Base-by-base conservation (phyloP, 2,329 filamentous ascomycete genomes). In the Bipolaris victoriae region DNA sequence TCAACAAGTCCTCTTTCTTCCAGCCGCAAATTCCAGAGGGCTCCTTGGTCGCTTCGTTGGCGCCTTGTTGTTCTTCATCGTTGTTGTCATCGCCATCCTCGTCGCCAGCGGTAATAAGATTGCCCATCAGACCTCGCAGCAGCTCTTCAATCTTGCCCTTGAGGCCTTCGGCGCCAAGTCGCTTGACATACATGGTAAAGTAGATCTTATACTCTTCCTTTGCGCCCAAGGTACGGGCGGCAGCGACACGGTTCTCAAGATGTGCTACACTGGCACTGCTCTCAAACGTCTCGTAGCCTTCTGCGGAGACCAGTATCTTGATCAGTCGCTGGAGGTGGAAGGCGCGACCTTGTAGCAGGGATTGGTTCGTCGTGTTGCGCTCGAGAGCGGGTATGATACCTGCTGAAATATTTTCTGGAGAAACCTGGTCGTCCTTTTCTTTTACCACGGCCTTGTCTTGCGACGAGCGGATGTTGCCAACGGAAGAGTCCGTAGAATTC, bases 111-210 rank as follows among this genome's bases (percentile, higher is more conserved):
- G 85, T 49, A 37, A 85, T 78, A 7, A 88, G 74, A 5, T 90
- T 90, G 7, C 93, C 92, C 47, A 96, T 82, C 40, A 99, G 80
- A 44, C 87, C 90, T 65, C 91, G 89, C 26, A 98, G 81, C 9
- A 99, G 81, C 79, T 99, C 96, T 74, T 98, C 94, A 2, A 97
- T 92, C 79, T 99, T 99, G 55, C 86, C 84, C 65, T 89, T 87
- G 49, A 94, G 80, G 0, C 92, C 92, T 76, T 99, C 96, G 0
- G 92, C 92, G 1, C 95, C 95, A 5, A 99, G 85, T 0, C 95
- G 88, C 79, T 97, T 98, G 3, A 93, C 94, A 71, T 99, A 99
- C 92, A 98, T 98, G 70, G 92, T 90, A n/a, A 99, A 81, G 71
- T 98, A 98, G 1, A 97, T 82, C 55, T 92, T 87, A 79, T 98